Evolutionary conservation across 257 asterid genomes (phyloP), one percentile per base, ranked within the genome.

Genomic region (Eucommia ulmoides): DNA sequence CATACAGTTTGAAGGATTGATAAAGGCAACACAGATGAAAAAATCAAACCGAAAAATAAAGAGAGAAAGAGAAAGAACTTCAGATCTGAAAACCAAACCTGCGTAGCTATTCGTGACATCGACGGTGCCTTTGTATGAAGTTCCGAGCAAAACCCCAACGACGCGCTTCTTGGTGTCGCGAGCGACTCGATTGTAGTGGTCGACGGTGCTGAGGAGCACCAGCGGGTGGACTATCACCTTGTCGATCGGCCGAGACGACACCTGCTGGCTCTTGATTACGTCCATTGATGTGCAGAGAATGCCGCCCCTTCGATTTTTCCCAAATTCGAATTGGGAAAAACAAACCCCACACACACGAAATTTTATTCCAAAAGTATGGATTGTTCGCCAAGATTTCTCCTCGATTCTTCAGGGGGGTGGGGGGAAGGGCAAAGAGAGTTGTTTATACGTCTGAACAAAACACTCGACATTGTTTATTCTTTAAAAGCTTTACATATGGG

Each of bases 31-130:
- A 33, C 12, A 18, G 24, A n/a, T 10, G 49, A 24, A 26, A 14
- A 2, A 1, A 7, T n/a, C n/a, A n/a, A n/a, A n/a, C n/a, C 41
- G 23, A 11, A 49, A 23, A 54, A 49, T 19, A n/a, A 18, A 15
- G 23, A 38, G 33, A 23, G 42, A 17, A 50, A 16, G 20, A 2
- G 19, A 2, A 49, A 56, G 10, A 10, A 20, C 51, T n/a, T 10
- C 71, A 78, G 93, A 88, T 79, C 92, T 58, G 64, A 53, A 41
- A 26, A 29, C 9, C 26, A 55, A 58, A 84, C 97, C 96, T 22
- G 97, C 97, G 51, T 85, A 89, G 88, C 91, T 78, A 75, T 89
- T 89, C 70, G 91, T 80, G 60, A 89, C 88, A 68, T 89, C 97
- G 55, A 89, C 94, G 45, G 88, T 85, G 69, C 97, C 97, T 64